Base-by-base conservation (phyloP, 352 stramenopile genomes). In the Pythium plurisporium region DNA sequence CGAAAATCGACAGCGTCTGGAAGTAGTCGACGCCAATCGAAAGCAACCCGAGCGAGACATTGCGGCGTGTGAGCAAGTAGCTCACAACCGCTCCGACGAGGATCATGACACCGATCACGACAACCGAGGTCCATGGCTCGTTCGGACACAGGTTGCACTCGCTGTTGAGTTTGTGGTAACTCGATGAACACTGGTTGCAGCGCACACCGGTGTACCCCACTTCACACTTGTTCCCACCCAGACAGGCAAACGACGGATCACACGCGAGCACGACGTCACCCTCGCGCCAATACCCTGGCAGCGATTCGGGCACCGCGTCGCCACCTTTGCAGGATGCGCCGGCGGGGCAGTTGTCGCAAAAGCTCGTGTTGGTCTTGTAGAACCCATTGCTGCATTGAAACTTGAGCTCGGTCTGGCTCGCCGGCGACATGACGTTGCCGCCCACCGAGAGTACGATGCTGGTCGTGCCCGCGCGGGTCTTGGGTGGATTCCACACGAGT, bases 11-110 rank as follows among this genome's bases (percentile, higher is more conserved):
- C 2, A 96, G 62, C 19, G 91, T 89, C 66, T 96, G 86, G 36
- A 93, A 81, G 76, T 92, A 95, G 59, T 95, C 86, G 25, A 94
- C 76, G 20, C 79, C 85, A 41, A 95, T 92, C 1, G 78, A 86
- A 4, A 96, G 40, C 9, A 94, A 59, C 2, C 77, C 80, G 5
- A 92, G 67, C 54, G 76, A 88, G 38, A 91, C 74, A 44, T 79
- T 74, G 34, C 82, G 82, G 29, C 70, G 70, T 6, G 66, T 84
- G 10, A 89, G 67, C 23, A 87, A 20, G 55, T 80, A 85, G 29
- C 69, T 82, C 29, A 89, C 63, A n/a, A 83, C 61, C 0, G 62
- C 67, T 22, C 69, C 76, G 8, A 77, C 55, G n/a, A 68, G 34
- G 5, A 88, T 74, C 26, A 75, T 65, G 12, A 86, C 49, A n/a